These are phyloP conservation scores for Lindgomyces ingoldianus DNA, from an alignment of 495 filamentous ascomycete genomes.

Conservation along the genomic window DNA sequence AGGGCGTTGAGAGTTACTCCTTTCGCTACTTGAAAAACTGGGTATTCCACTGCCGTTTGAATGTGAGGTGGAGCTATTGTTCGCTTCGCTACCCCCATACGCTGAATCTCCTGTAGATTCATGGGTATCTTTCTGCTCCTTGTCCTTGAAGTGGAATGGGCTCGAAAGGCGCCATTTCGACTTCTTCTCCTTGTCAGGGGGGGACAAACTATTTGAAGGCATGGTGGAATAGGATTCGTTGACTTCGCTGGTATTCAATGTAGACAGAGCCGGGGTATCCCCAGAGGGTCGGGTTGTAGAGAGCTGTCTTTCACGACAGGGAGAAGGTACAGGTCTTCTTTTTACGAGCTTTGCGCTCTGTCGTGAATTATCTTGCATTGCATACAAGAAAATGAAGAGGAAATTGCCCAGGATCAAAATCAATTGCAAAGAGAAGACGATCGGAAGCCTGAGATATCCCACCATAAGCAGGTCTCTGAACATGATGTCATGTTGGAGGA, in stretches of 20 bases:
- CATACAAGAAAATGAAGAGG: neutral
- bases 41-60: slow-evolving; percentile 19
- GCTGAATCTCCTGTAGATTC: slow-evolving; percentile 21
- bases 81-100: slow-evolving; percentile 29
- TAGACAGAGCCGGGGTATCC: slow-evolving; percentile 21
- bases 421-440: neutral
- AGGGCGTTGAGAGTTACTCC: slow-evolving; percentile 9
- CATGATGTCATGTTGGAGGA: slow-evolving; percentile 16
- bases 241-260: neutral
- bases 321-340: slow-evolving; percentile 23
- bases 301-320: slow-evolving; percentile 5
- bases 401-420: neutral
- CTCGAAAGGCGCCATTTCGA: slow-evolving; percentile 35
- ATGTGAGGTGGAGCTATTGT: slow-evolving; percentile 26
- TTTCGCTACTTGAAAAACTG: slow-evolving; percentile 31
- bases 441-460: neutral
- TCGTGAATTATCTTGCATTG: slow-evolving; percentile 18
- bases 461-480: slow-evolving; percentile 20
- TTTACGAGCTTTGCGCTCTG: slow-evolving; percentile 29
- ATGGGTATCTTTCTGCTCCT: slow-evolving; percentile 18
- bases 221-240: slow-evolving; percentile 9
- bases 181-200: slow-evolving; percentile 32
- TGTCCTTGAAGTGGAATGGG: slow-evolving; percentile 36
- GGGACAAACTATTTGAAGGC: slow-evolving; percentile 6
- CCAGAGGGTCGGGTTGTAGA: slow-evolving; percentile 10